A percentile compares a stretch with the other conserved stretches of the same genome.
Evolutionary conservation across 2,329 filamentous ascomycete species (phyloP).

Genomic region (Claviceps capensis): DNA sequence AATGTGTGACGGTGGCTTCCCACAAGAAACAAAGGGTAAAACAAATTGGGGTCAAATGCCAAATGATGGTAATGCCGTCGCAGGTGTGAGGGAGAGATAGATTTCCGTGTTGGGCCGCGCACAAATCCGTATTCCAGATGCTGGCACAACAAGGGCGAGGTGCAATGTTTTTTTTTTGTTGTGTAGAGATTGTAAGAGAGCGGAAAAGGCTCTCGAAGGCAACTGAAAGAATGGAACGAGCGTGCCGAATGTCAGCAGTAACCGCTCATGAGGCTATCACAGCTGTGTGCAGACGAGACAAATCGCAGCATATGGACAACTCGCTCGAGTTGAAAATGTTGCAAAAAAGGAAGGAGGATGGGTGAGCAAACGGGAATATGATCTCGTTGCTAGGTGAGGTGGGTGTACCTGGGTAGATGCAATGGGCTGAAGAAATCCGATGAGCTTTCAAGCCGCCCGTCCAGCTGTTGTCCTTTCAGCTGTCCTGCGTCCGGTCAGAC

Average conservation of each 20-base stretch:
- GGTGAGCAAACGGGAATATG: neutral
- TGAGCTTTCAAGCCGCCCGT: neutral
- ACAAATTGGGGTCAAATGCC: constrained; percentile 15
- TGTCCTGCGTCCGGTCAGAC: neutral
- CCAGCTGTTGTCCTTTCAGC: neutral
- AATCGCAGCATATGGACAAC: neutral
- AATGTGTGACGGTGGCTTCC: constrained; percentile 5
- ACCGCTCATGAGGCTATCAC: constrained; percentile 4
- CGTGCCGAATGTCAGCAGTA: constrained; percentile 4
- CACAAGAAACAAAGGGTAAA: constrained; percentile 1
- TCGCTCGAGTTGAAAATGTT: neutral
- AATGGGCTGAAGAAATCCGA: too few relatives aligned
- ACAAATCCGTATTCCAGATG: too few relatives aligned
- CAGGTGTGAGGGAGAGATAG: too few relatives aligned
- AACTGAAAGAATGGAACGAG: constrained; percentile 8
- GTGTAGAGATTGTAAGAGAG: neutral
- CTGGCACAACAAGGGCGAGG: neutral
- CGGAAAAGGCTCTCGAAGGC: neutral
- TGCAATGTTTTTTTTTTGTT: neutral
- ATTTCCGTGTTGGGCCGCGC: too few relatives aligned
- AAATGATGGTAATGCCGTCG: constrained; percentile 6
- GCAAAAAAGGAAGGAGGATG: neutral
- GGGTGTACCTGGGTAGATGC: neutral
- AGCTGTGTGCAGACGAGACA: neutral
- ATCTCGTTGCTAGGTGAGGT: neutral